Percentiles rank a stretch among this genome's conserved stretches.
Evolutionary conservation across 768 basidiomycete genomes (phyloP).

Genomic region (Lentinula sp.): DNA sequence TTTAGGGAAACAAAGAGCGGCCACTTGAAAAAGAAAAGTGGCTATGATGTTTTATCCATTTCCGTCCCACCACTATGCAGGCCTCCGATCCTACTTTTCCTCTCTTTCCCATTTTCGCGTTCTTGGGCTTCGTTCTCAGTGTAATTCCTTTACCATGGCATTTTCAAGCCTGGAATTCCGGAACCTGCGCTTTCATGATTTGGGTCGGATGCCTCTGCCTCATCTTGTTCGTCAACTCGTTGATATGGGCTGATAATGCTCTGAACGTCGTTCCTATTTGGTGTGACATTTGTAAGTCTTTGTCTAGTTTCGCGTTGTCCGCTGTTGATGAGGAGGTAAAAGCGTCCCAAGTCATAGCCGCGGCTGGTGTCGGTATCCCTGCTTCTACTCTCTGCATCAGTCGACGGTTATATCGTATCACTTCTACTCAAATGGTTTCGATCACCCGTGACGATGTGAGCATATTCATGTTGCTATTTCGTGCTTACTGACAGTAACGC

Average conservation of each 20-base stretch:
- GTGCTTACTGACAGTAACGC: conserved; percentile 18
- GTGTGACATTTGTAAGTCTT: conserved; percentile 48
- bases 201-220: conserved; percentile 29
- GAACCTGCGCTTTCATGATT: conserved; percentile 32
- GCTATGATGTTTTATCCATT: background rate
- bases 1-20: too few relatives aligned
- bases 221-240: conserved; percentile 32
- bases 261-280: conserved; percentile 34
- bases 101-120: conserved; percentile 22
- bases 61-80: conserved; percentile 5
- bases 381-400: conserved; percentile 10
- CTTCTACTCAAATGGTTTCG: background rate
- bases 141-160: conserved; percentile 39
- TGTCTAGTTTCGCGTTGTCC: background rate
- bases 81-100: conserved; percentile 1
- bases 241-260: conserved; percentile 37
- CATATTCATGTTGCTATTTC: background rate
- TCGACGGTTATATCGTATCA: conserved; percentile 16
- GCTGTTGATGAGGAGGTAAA: too few relatives aligned
- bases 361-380: background rate
- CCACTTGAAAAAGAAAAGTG: too few relatives aligned
- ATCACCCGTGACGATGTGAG: background rate
- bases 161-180: conserved; percentile 32
- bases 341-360: background rate
- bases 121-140: conserved; percentile 28